Conservation (phyloP, 257 asterid genomes). For the Ehretia macrophylla region DNA sequence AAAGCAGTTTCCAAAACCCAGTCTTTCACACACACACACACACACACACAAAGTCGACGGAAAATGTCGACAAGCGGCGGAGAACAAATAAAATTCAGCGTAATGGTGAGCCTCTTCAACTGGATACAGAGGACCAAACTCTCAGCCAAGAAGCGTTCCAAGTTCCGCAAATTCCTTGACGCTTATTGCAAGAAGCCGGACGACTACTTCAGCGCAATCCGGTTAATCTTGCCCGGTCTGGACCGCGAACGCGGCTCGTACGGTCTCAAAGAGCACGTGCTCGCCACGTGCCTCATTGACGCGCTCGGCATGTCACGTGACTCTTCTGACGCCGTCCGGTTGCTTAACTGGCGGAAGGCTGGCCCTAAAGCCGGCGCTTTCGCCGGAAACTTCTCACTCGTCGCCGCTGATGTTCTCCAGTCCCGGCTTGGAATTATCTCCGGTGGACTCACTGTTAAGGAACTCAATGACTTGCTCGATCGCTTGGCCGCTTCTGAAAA, state of each 20-base stretch:
- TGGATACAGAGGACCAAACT: constrained; percentile 89
- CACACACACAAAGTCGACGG: neutral
- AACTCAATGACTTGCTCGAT: constrained; percentile 81
- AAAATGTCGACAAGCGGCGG: constrained; percentile 19
- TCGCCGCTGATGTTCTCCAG: constrained; percentile 80
- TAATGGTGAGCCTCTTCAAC: constrained; percentile 71
- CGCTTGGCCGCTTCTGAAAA: constrained; percentile 72
- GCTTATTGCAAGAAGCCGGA: constrained; percentile 61
- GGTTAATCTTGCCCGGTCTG: constrained; percentile 74
- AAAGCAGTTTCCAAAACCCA: neutral
- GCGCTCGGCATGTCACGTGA: constrained; percentile 93
- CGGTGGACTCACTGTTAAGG: constrained; percentile 65
- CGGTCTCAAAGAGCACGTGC: constrained; percentile 90
- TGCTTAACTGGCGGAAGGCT: constrained; percentile 93
- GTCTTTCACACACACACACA: neutral
- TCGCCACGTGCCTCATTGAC: constrained; percentile 83
- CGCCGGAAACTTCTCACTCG: constrained; percentile 78
- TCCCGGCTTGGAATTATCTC: constrained; percentile 80
- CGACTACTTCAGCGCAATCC: constrained; percentile 78
- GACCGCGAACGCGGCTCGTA: constrained; percentile 93
- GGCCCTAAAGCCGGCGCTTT: constrained; percentile 69
- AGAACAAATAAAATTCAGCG: constrained; percentile 67
- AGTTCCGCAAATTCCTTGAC: constrained; percentile 89
- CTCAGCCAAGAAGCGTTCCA: constrained; percentile 57
- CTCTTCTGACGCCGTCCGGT: constrained; percentile 75